phyloP scores from a whole-genome alignment of 352 stramenopile species.

The Phytophthora pseudosyringae region DNA sequence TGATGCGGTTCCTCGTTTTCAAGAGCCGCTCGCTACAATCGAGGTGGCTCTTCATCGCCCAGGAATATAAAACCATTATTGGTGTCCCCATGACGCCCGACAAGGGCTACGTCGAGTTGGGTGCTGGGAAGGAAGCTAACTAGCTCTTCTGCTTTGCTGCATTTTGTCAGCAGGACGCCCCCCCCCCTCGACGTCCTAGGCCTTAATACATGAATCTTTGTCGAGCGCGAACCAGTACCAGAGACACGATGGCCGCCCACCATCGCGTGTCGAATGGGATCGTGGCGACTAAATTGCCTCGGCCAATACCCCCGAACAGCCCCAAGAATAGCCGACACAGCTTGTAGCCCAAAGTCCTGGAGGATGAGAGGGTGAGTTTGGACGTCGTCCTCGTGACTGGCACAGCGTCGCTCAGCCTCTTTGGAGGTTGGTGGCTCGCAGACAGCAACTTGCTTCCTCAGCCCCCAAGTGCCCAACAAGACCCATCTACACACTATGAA shows the following conservation, averaged over 20 bases:
- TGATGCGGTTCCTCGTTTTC: neutral
- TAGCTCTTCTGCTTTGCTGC: too few species aligned
- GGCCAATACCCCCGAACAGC: too few species aligned
- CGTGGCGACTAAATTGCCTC: constrained; percentile 8
- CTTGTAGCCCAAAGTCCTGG: neutral
- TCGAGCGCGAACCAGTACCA: too few species aligned
- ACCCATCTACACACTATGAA: constrained; percentile 13
- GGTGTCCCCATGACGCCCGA: too few species aligned
- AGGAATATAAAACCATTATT: neutral
- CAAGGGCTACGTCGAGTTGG: too few species aligned
- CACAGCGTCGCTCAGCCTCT: too few species aligned
- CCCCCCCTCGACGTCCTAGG: too few species aligned
- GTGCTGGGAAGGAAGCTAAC: too few species aligned
- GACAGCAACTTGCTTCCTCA: constrained; percentile 9
- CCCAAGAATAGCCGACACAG: constrained; percentile 14
- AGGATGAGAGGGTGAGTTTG: constrained; percentile 6
- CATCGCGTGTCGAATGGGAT: constrained; percentile 21
- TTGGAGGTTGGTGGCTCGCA: neutral
- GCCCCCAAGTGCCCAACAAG: neutral
- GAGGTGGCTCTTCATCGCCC: neutral
- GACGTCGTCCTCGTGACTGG: constrained; percentile 11
- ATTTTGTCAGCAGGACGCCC: too few species aligned
- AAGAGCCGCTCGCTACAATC: neutral
- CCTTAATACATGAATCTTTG: too few species aligned
- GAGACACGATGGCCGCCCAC: neutral